Percentiles rank a stretch among this genome's conserved stretches.
Conservation (phyloP, 2,329 filamentous ascomycete species). For the Aspergillus nomiae region DNA sequence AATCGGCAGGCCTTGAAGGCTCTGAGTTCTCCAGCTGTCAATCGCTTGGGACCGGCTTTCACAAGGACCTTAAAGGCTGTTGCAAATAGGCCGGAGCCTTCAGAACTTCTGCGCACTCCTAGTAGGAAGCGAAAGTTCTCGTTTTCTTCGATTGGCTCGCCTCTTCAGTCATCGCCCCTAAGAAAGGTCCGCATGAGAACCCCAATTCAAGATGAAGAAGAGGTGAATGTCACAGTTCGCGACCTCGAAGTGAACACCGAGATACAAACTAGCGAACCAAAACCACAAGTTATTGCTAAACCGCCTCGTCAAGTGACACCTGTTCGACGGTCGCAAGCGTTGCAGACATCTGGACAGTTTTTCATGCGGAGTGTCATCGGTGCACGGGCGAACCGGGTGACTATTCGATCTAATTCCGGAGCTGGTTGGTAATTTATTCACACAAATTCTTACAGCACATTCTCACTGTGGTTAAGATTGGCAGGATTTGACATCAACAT, state of each 20-base stretch:
- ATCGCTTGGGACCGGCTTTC: constrained; percentile 46
- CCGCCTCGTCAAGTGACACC: constrained; percentile 30
- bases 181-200: constrained; percentile 42
- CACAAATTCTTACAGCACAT: background rate
- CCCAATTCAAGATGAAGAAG: constrained; percentile 33
- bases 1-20: constrained; percentile 48
- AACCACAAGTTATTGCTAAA: constrained; percentile 22
- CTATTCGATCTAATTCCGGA: constrained; percentile 38
- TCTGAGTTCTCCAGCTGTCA: constrained; percentile 46
- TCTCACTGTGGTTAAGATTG: constrained; percentile 46
- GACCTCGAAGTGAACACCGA: constrained; percentile 28
- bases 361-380: constrained; percentile 42
- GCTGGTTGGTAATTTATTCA: constrained; percentile 33
- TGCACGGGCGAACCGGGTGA: constrained; percentile 33
- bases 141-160: constrained; percentile 48
- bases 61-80: constrained; percentile 38
- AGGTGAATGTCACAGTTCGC: constrained; percentile 28
- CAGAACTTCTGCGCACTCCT: constrained; percentile 39
- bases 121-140: constrained; percentile 50
- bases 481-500: constrained; percentile 61
- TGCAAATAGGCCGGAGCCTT: constrained; percentile 30
- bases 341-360: constrained; percentile 41
- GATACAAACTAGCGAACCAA: constrained; percentile 18
- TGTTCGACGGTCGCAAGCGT: constrained; percentile 37
- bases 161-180: constrained; percentile 53